A percentile compares a stretch with the other conserved stretches of the same genome.
phyloP scores from a whole-genome alignment of 192 early-diverging fungal species.

The Coemansia sp. region DNA sequence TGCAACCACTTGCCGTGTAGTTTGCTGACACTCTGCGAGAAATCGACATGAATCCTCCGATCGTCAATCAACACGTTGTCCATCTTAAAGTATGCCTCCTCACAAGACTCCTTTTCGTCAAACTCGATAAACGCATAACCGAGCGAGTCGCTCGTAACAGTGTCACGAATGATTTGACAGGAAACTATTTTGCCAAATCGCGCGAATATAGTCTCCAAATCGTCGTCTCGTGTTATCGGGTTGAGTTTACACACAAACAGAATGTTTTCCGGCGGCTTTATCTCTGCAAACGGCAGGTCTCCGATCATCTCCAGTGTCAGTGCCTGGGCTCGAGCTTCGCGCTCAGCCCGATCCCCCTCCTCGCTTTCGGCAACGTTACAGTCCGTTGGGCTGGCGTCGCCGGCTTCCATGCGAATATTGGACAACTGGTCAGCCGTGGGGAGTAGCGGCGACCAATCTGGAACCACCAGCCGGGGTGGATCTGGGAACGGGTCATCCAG shows the following conservation, averaged over 20 bases:
- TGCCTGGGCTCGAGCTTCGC: conserved; percentile 78
- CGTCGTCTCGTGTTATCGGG: conserved; percentile 81
- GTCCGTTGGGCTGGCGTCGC: conserved; percentile 60
- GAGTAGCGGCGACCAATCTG: conserved; percentile 63
- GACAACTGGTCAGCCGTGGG: conserved; percentile 72
- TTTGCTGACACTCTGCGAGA: conserved; percentile 91
- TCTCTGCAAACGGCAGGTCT: conserved; percentile 93
- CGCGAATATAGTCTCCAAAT: conserved; percentile 88
- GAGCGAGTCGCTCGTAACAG: conserved; percentile 74
- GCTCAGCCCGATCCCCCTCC: conserved; percentile 60
- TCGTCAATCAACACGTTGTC: conserved; percentile 95
- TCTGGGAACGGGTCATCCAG: conserved; percentile 91
- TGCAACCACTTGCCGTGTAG: conserved; percentile 73
- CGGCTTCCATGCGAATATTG: conserved; percentile 72
- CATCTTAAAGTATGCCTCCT: conserved; percentile 96
- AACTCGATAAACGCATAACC: conserved; percentile 98
- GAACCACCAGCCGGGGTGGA: conserved; percentile 62
- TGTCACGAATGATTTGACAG: conserved; percentile 89
- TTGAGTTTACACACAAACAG: conserved; percentile 95
- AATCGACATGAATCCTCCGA: conserved; percentile 93
- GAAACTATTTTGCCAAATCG: conserved; percentile 84
- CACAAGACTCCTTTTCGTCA: conserved; percentile 77
- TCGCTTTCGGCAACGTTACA: conserved; percentile 46
- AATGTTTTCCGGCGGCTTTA: conserved; percentile 95
- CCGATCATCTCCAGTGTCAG: conserved; percentile 98